These are phyloP conservation scores for Trichocomaceae sp. DNA, from an alignment of 2,329 filamentous ascomycete genomes.

Conservation along the genomic window DNA sequence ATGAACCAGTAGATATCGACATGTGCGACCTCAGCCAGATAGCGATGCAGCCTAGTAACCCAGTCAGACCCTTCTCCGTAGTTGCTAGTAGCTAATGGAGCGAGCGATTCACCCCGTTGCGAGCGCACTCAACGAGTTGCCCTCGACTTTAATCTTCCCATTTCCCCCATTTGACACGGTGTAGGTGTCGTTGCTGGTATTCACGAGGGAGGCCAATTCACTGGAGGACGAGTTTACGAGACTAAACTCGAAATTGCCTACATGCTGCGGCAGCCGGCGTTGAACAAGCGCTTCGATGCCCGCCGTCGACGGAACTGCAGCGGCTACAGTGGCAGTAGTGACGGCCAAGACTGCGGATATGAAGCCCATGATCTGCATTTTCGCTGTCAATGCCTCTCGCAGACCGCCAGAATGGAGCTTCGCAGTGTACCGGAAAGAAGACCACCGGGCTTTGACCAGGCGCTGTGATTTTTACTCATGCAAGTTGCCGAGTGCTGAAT, in stretches of 20 bases:
- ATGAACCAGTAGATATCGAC: conserved; percentile 46
- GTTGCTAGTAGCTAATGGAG: not conserved
- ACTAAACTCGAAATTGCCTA: not conserved
- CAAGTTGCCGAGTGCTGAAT: no score
- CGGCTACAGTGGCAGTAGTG: no score
- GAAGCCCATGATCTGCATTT: no score
- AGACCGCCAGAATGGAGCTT: no score
- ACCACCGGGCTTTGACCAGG: no score
- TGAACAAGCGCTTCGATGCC: not conserved
- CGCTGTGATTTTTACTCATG: no score
- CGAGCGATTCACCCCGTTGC: conserved; percentile 24
- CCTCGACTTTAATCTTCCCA: conserved; percentile 28
- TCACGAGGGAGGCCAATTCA: no score
- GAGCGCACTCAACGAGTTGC: conserved; percentile 30
- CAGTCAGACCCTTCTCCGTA: not conserved
- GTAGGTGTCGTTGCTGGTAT: conserved; percentile 18
- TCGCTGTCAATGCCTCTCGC: no score
- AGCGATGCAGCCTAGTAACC: conserved; percentile 31
- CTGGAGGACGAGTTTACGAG: conserved; percentile 2
- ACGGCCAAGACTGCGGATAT: no score
- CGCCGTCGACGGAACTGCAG: no score
- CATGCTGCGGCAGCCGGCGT: not conserved
- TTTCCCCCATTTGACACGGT: conserved; percentile 16
- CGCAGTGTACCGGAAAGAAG: no score
- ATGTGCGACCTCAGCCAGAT: conserved; percentile 37